These are phyloP conservation scores for Sodiomyces alkalinus DNA, from an alignment of 2,329 filamentous ascomycete genomes.

Conservation along the genomic window DNA sequence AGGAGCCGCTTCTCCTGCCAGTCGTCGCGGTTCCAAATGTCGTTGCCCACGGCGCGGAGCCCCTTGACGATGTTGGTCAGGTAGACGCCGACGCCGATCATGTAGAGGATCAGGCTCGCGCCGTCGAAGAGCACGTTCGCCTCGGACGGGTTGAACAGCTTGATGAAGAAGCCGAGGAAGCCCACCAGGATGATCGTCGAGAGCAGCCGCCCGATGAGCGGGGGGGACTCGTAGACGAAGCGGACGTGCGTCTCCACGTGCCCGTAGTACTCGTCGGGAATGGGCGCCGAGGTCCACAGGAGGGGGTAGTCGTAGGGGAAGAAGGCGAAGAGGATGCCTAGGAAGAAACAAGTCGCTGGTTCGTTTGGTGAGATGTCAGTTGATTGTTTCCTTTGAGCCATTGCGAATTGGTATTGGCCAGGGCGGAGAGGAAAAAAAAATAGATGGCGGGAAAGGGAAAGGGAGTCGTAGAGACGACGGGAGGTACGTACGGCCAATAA, in stretches of 20 bases:
- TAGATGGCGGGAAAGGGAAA: slow-evolving; percentile 1
- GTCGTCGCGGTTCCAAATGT: slow-evolving; percentile 36
- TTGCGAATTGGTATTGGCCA: too few species aligned
- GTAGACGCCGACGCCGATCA: slow-evolving; percentile 84
- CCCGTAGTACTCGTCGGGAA: slow-evolving; percentile 56
- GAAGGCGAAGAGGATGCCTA: slow-evolving; percentile 89
- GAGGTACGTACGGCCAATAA: slow-evolving; percentile 68
- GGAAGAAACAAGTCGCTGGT: slow-evolving; percentile 88
- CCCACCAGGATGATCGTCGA: slow-evolving; percentile 85
- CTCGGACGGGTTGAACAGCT: slow-evolving; percentile 88
- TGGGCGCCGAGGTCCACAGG: slow-evolving; percentile 57
- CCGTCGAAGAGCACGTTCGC: slow-evolving; percentile 92
- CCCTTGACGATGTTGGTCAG: slow-evolving; percentile 95
- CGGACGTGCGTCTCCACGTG: slow-evolving; percentile 80
- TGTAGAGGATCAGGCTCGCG: slow-evolving; percentile 64
- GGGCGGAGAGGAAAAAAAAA: too few species aligned
- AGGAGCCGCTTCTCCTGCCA: slow-evolving; percentile 24
- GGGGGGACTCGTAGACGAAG: slow-evolving; percentile 82
- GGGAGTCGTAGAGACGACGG: slow-evolving; percentile 4
- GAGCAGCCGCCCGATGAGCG: slow-evolving; percentile 82
- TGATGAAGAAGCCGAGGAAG: slow-evolving; percentile 76
- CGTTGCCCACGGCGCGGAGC: slow-evolving; percentile 64
- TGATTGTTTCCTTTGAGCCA: too few species aligned
- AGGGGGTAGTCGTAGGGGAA: slow-evolving; percentile 94
- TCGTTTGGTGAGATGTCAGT: too few species aligned